A percentile compares a stretch with the other conserved stretches of the same genome.
Conservation (phyloP, 345 rosid genomes). For the Eucalyptus coolabah region DNA sequence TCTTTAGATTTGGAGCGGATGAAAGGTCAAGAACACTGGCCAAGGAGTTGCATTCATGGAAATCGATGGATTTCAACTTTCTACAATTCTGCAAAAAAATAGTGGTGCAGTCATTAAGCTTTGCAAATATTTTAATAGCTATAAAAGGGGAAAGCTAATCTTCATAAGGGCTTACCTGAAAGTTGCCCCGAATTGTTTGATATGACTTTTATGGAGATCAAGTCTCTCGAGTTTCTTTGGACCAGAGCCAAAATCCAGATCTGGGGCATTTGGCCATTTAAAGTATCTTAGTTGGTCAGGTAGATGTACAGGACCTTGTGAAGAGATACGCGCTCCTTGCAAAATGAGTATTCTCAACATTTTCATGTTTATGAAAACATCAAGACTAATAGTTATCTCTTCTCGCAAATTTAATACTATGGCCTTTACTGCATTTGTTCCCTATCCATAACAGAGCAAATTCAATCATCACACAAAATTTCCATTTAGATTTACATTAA, state of each 20-base stretch:
- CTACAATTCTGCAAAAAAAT: too few species aligned
- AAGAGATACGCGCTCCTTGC: fast-evolving
- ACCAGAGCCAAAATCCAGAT: background rate
- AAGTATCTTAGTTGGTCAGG: background rate
- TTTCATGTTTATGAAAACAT: background rate
- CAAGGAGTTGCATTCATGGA: too few species aligned
- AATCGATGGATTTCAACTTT: too few species aligned
- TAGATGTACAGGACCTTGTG: background rate
- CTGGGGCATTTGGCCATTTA: background rate
- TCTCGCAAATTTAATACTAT: fast-evolving
- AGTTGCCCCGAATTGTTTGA: background rate
- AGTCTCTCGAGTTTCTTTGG: background rate
- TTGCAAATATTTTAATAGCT: too few species aligned
- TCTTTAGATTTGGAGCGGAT: too few species aligned
- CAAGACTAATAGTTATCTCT: fast-evolving
- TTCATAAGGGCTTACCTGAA: too few species aligned
- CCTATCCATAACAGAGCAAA: background rate
- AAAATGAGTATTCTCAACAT: background rate
- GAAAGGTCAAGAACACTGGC: too few species aligned
- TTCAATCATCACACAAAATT: background rate
- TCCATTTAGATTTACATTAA: background rate
- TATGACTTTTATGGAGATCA: fast-evolving
- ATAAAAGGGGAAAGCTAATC: too few species aligned
- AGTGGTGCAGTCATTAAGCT: too few species aligned
- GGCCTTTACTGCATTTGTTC: background rate